Evolutionary conservation across 2,329 filamentous ascomycete species (phyloP).

Genomic region (Claviceps monticola): DNA sequence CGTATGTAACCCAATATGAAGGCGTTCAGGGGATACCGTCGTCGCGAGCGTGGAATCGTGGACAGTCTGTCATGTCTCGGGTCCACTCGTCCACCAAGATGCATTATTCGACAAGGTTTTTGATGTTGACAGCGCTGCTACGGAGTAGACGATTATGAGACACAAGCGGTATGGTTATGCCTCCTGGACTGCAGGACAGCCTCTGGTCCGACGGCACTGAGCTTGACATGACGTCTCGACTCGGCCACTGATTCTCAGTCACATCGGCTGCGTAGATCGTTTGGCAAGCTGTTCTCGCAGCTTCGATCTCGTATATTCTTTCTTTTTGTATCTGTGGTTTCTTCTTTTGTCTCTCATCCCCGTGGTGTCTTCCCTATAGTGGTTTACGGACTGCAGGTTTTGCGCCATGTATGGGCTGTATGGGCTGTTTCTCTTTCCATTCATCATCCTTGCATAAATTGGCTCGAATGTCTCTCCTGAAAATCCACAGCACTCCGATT

Average conservation of each 20-base stretch:
- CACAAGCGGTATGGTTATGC: slow-evolving; percentile 6
- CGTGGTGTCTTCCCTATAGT: not conserved
- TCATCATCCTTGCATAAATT: slow-evolving; percentile 1
- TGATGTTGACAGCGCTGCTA: not conserved
- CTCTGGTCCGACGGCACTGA: slow-evolving; percentile 2
- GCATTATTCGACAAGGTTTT: not conserved
- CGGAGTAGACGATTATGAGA: slow-evolving; percentile 4
- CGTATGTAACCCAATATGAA: slow-evolving; percentile 7
- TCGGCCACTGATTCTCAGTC: not conserved
- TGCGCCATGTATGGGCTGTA: not conserved
- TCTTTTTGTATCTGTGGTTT: not conserved
- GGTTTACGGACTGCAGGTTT: slow-evolving; percentile 1
- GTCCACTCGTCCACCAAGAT: not conserved
- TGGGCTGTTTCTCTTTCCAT: not conserved
- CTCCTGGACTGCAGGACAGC: slow-evolving; percentile 1
- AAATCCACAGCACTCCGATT: not conserved
- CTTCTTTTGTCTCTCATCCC: not conserved
- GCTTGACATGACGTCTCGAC: slow-evolving; percentile 1
- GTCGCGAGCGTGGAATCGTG: slow-evolving; percentile 4
- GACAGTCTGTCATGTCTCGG: slow-evolving; percentile 4
- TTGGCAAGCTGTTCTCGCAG: not conserved
- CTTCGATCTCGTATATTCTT: not conserved
- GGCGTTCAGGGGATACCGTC: slow-evolving; percentile 4
- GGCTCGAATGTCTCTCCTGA: not conserved
- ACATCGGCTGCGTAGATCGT: not conserved